Evolutionary conservation across 1,284 basidiomycete genomes (phyloP), one percentile per base, ranked within the genome.

Genomic region (Moesziomyces sp.): DNA sequence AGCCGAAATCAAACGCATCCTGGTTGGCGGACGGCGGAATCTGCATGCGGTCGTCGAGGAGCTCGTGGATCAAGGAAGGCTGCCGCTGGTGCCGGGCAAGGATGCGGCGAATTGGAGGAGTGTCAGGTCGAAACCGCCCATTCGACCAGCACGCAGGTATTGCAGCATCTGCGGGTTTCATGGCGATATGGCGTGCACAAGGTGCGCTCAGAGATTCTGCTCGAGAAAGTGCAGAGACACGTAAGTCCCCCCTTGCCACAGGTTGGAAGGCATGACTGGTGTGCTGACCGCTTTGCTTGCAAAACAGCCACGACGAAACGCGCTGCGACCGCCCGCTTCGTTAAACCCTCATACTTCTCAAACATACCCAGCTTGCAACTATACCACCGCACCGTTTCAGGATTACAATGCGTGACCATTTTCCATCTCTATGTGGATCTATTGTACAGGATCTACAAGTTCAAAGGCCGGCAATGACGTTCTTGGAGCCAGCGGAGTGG

Each of bases 121-220:
- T 21, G 48, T 56, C 16, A 52, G 60, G 19, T 55, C 60, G 5
- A 46, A 49, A 23, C 58, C 56, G 4, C 56, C 68, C 5, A 43
- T 38, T 23, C 54, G 42, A 19, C 63, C 69, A 5, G 59, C 30
- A 5, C 51, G 69, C 10, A 61, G 46, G 44, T 67, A 64, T n/a
- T 73, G 70, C 44, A 64, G 52, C n/a, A 73, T 73, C 5, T 73
- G 70, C 58, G 57, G 64, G 5, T 73, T 53, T n/a, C 57, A 73
- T 35, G 70, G 70, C 16, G 64, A 73, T 33, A 33, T 73, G 18
- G 30, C 64, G 5, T 73, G 70, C 48, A 50, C 59, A n/a, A 44
- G 70, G 18, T 73, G 70, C 28, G 64, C 64, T 2, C 51, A 68
- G 44, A 52, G 64, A 43, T 68, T 67, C 53, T 73, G 70, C 64